Conservation (phyloP, 2,329 filamentous ascomycete genomes). For the Plectosphaerella sp. region DNA sequence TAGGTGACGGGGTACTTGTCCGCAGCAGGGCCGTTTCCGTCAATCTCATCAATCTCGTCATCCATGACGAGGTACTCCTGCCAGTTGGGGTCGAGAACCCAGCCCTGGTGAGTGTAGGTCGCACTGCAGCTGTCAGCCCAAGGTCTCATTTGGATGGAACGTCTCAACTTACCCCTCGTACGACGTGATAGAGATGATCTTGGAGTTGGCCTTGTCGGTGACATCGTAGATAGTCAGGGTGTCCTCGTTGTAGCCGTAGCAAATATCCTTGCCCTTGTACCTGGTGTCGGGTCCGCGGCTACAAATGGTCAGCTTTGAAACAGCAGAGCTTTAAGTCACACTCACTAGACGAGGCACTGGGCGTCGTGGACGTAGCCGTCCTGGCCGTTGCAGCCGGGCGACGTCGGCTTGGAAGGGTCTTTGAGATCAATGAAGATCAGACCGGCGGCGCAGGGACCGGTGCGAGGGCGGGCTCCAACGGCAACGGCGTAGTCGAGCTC, state of each 20-base stretch:
- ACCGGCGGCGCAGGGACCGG: constrained; percentile 35
- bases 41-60: constrained; percentile 37
- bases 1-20: constrained; percentile 40
- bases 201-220: constrained; percentile 38
- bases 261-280: constrained; percentile 46
- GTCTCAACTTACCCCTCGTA: constrained; percentile 35
- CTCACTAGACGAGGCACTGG: background rate
- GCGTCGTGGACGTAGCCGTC: constrained; percentile 53
- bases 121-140: constrained; percentile 18
- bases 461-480: constrained; percentile 28
- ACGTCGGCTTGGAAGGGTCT: constrained; percentile 44
- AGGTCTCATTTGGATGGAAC: fast-evolving
- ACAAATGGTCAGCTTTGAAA: constrained; percentile 9
- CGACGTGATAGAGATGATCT: constrained; percentile 45
- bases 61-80: constrained; percentile 32
- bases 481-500: constrained; percentile 39
- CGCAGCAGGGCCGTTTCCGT: constrained; percentile 24
- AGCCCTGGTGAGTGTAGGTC: constrained; percentile 51
- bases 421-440: constrained; percentile 51
- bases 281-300: constrained; percentile 45
- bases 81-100: constrained; percentile 38
- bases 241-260: constrained; percentile 52
- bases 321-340: background rate
- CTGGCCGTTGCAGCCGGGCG: constrained; percentile 42
- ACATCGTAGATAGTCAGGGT: constrained; percentile 48